Percentiles rank a stretch among this genome's conserved stretches.
phyloP scores from a whole-genome alignment of 192 early-diverging fungal species.

The Allomyces javanicus region DNA sequence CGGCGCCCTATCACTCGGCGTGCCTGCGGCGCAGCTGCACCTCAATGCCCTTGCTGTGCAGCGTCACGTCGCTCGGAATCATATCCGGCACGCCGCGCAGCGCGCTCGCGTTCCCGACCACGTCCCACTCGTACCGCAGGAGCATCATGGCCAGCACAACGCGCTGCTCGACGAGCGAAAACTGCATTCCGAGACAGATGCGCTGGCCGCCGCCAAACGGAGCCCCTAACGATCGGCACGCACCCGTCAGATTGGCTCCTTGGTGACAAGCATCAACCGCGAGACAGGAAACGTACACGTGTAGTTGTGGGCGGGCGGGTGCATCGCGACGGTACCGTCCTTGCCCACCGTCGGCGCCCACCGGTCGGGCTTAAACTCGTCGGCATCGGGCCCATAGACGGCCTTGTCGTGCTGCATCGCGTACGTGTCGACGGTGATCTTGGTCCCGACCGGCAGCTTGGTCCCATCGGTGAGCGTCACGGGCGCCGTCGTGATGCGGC shows the following conservation, averaged over 20 bases:
- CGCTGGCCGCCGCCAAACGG: conserved; percentile 33
- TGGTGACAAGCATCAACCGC: background rate
- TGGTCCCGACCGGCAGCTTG: background rate
- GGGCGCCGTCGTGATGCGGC: background rate
- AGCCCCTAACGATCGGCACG: conserved; percentile 7
- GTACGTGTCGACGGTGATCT: background rate
- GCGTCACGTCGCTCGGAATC: background rate
- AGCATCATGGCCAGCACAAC: conserved; percentile 28
- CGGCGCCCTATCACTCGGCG: background rate
- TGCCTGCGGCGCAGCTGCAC: background rate
- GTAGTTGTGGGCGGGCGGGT: conserved; percentile 18
- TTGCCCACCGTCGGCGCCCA: conserved; percentile 13
- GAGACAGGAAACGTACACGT: conserved; percentile 25
- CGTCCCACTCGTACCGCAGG: conserved; percentile 20
- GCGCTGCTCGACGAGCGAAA: conserved; percentile 35
- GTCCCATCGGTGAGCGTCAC: background rate
- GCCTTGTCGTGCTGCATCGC: background rate
- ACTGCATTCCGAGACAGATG: conserved; percentile 36
- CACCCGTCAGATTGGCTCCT: conserved; percentile 3
- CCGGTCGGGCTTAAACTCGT: background rate
- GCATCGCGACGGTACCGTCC: conserved; percentile 9
- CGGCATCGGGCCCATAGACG: background rate
- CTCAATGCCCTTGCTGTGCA: background rate
- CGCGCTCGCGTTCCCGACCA: conserved; percentile 1
- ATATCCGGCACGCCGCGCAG: background rate